Evolutionary conservation across 495 filamentous ascomycete genomes (phyloP), one percentile per base, ranked within the genome.

Genomic region (Bacidia rubella): DNA sequence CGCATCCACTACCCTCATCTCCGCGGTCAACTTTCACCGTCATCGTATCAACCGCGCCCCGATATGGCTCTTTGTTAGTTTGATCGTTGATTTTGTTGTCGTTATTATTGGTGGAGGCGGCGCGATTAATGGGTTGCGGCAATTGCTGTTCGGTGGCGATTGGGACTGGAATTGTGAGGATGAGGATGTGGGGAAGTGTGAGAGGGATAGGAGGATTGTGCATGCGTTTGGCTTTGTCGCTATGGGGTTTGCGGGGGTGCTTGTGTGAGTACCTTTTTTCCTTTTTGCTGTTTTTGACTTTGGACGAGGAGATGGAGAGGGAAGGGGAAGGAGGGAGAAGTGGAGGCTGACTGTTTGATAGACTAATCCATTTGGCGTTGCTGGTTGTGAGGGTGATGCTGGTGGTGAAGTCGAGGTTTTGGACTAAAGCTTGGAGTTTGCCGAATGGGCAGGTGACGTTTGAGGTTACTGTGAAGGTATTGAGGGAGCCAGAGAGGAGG

Each of bases 401-500:
- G 27, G 47, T 5, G 7, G 19, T 35, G 15, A 20, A 19, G 26
- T 50, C 47, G 19, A 29, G 32, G 15, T 50, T 50, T 25, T 50
- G 47, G 47, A 38, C 11, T n/a, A 32, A 25, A 23, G 15, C 47
- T 1, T 50, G 47, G 47, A 50, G 32, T 17, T 17, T 50, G 24
- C 47, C 47, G 1, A 38, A 38, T 3, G 47, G 47, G 26, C 47
- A 50, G 29, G 19, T 50, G 10, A 50, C 24, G 25, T 50, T 50
- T 20, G 47, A 50, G 26, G 47, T 50, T 20, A 35, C 25, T 3
- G 22, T 50, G 12, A 32, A 50, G n/a, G 26, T 50, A 26, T 50
- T 38, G 26, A 29, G 47, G 4, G 47, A 35, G 29, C 47, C 47
- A 26, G 47, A 50, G 27, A 38, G 47, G 25, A 38, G 19, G 47